Evolutionary conservation across 1,284 basidiomycete species (phyloP).

Genomic region (Cutaneotrichosporon sp.): DNA sequence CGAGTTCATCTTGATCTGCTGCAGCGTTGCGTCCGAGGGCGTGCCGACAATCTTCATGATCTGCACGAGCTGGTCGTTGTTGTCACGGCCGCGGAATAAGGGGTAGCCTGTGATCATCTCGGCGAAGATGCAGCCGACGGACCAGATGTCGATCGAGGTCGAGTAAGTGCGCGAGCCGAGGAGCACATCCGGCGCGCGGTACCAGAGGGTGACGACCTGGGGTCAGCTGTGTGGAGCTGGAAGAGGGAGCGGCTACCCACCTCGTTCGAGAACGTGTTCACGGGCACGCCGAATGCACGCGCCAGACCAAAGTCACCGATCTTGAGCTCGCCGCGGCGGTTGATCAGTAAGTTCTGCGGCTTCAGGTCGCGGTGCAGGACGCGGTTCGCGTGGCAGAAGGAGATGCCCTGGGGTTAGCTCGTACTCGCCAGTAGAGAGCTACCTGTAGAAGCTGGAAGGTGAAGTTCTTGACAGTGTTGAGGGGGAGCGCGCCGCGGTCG

Average conservation of each 20-base stretch:
- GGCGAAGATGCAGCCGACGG: slow-evolving; percentile 67
- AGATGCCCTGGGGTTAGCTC: slow-evolving; percentile 63
- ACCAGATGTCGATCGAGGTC: slow-evolving; percentile 98
- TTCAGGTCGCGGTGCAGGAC: slow-evolving; percentile 97
- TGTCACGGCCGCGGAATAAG: slow-evolving; percentile 95
- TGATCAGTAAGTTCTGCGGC: slow-evolving; percentile 95
- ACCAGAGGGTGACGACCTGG: slow-evolving; percentile 98
- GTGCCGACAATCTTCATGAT: slow-evolving; percentile 98
- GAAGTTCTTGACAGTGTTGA: slow-evolving; percentile 75
- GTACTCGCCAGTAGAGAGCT: not conserved
- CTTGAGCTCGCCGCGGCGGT: slow-evolving; percentile 85
- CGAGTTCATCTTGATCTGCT: slow-evolving; percentile 91
- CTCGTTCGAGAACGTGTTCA: slow-evolving; percentile 98
- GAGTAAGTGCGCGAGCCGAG: slow-evolving; percentile 94
- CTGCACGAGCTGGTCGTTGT: slow-evolving; percentile 95
- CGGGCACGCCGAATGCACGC: slow-evolving; percentile 94
- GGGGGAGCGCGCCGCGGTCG: slow-evolving; percentile 63
- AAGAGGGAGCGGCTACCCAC: slow-evolving; percentile 56
- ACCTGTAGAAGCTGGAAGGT: slow-evolving; percentile 51
- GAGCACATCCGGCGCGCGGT: slow-evolving; percentile 94
- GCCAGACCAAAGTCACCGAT: slow-evolving; percentile 95
- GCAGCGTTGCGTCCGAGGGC: slow-evolving; percentile 83
- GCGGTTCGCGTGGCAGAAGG: slow-evolving; percentile 94
- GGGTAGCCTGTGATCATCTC: slow-evolving; percentile 90
- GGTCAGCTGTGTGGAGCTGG: slow-evolving; percentile 6